These are phyloP conservation scores for Sanghuangporus sanghuang DNA, from an alignment of 1,284 basidiomycete species.

Conservation along the genomic window DNA sequence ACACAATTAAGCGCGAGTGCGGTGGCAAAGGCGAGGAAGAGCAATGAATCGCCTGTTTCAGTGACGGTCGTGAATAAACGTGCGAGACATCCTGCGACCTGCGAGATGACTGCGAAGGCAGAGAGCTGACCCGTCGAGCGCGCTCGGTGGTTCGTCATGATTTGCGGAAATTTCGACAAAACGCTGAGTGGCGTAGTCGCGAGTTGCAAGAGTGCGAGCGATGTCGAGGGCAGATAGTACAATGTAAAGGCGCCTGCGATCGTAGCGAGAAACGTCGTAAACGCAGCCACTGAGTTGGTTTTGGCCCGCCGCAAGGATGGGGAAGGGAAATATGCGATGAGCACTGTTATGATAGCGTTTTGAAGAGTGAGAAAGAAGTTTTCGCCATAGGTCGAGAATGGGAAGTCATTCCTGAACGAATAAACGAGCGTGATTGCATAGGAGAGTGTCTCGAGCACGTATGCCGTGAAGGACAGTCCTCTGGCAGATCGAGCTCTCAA, in stretches of 20 bases:
- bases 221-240: conserved; percentile 41
- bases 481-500: conserved; percentile 66
- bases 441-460: conserved; percentile 79
- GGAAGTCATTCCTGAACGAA: conserved; percentile 77
- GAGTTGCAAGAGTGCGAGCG: conserved; percentile 65
- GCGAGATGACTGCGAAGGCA: conserved; percentile 80
- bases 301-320: conserved; percentile 23
- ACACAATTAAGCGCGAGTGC: conserved; percentile 77
- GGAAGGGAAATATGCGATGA: conserved; percentile 65
- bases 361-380: conserved; percentile 86
- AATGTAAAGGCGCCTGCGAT: conserved; percentile 41
- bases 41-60: conserved; percentile 77
- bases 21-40: conserved; percentile 76
- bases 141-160: conserved; percentile 69
- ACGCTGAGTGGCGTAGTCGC: conserved; percentile 81
- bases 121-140: conserved; percentile 87
- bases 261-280: conserved; percentile 37
- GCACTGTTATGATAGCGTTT: conserved; percentile 77
- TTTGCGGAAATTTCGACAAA: conserved; percentile 84
- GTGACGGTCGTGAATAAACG: conserved; percentile 85
- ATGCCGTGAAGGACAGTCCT: conserved; percentile 78
- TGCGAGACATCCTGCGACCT: conserved; percentile 80
- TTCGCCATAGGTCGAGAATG: conserved; percentile 95
- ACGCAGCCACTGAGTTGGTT: conserved; percentile 29
- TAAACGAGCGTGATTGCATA: conserved; percentile 89